These are phyloP conservation scores for Chalciporus pseudorubinellus DNA, from an alignment of 768 basidiomycete genomes.

Conservation along the genomic window DNA sequence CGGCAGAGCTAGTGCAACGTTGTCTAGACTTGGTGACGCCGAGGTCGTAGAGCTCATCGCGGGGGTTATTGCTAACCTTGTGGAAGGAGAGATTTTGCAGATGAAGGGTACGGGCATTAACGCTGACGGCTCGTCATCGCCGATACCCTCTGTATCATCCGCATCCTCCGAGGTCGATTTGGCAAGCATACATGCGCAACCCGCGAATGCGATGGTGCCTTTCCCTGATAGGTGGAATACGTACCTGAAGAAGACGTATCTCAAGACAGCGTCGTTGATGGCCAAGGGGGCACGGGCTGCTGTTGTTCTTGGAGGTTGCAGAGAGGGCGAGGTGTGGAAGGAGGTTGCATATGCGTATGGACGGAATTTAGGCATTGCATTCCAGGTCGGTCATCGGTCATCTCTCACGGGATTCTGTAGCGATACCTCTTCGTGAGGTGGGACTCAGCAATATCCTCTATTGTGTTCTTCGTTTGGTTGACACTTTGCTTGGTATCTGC, in stretches of 20 bases:
- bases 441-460: not conserved
- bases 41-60: conserved; percentile 94
- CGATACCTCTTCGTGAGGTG: not conserved
- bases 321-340: conserved; percentile 77
- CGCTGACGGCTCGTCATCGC: not conserved
- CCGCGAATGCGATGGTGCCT: conserved; percentile 26
- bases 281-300: conserved; percentile 84
- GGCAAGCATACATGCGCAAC: conserved; percentile 46
- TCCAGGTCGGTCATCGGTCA: conserved; percentile 61
- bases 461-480: not conserved
- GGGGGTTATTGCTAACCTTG: conserved; percentile 89
- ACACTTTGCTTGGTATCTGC: conserved; percentile 1
- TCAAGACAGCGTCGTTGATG: conserved; percentile 90
- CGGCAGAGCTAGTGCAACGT: conserved; percentile 83
- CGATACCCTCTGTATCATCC: not conserved
- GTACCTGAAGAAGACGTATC: conserved; percentile 90
- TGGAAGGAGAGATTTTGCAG: conserved; percentile 95
- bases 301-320: conserved; percentile 82
- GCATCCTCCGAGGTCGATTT: conserved; percentile 18
- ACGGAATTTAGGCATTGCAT: conserved; percentile 89
- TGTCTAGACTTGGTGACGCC: conserved; percentile 79
- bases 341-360: conserved; percentile 92
- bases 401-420: not conserved
- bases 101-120: conserved; percentile 35
- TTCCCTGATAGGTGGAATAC: conserved; percentile 59